A percentile compares a stretch with the other conserved stretches of the same genome.
Evolutionary conservation across 345 rosid species (phyloP).

Genomic region (Linum lewisii): DNA sequence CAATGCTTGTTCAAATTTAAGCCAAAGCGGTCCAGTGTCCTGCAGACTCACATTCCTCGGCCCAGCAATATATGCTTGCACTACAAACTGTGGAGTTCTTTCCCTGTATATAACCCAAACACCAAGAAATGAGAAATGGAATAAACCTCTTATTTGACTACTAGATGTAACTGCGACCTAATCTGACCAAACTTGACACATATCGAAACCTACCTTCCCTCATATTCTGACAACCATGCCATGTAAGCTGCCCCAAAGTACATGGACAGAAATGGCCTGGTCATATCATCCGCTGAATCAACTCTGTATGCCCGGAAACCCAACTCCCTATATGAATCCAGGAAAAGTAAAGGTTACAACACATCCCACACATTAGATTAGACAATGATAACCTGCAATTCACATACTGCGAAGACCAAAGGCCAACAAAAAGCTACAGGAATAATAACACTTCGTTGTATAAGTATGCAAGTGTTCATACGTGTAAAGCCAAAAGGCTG

Average conservation of each 20-base stretch:
- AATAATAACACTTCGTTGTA: too few relatives aligned
- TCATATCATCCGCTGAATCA: conserved; percentile 54
- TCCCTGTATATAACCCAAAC: conserved; percentile 33
- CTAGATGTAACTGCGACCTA: not conserved
- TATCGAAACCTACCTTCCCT: conserved; percentile 51
- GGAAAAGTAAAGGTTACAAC: conserved; percentile 2
- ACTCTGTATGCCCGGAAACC: conserved; percentile 72
- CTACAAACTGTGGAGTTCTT: conserved; percentile 58
- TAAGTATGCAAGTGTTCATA: conserved; percentile 30
- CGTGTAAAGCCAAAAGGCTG: conserved; percentile 80
- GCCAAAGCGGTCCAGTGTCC: conserved; percentile 55
- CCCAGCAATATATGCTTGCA: conserved; percentile 68
- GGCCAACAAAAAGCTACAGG: too few relatives aligned
- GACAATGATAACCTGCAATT: not conserved
- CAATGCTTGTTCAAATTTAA: conserved; percentile 75
- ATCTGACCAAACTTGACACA: not conserved
- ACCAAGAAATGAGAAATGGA: not conserved
- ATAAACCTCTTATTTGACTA: not conserved
- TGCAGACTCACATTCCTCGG: conserved; percentile 53
- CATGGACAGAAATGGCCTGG: conserved; percentile 77
- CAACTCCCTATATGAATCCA: conserved; percentile 46
- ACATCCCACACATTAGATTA: not conserved
- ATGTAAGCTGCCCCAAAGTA: conserved; percentile 84
- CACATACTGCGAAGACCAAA: not conserved
- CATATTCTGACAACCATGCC: conserved; percentile 72